Base-by-base conservation (phyloP, 805 yeast species). In the Zygotorulaspora florentina region DNA sequence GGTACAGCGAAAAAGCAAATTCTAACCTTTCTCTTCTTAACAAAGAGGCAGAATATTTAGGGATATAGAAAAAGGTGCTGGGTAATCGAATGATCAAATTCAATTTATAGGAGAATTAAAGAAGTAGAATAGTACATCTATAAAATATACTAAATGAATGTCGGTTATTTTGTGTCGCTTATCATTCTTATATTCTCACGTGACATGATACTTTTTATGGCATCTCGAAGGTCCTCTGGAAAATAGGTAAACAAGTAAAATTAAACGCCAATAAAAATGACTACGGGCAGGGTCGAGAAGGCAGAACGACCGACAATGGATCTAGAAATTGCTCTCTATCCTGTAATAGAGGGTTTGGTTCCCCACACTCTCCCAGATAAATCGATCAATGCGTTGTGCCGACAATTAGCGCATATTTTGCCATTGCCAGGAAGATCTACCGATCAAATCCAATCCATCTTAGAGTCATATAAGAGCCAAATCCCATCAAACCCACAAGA, bases 1-100 rank as follows among this genome's bases (percentile, higher is more conserved):
- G 90, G 0, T 83, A 82, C 56, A 42, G 52, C 20, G 69, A 70
- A 28, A 57, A 61, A 9, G 61, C 58, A 3, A 56, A 66, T 18
- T 75, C 73, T 39, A 43, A 46, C 28, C 38, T 40, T 8, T 40
- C 46, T 10, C 73, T 71, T 46, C 78, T 77, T 54, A 63, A 68
- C 13, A 54, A 63, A 28, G 75, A 69, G 48, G 58, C 70, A 13
- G 75, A 71, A 39, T 66, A 59, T 38, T 64, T 43, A 52, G 65
- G 56, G 47, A 56, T 33, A 64, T 66, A 23, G 40, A n/a, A n/a
- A n/a, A n/a, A n/a, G n/a, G n/a, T n/a, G n/a, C n/a, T n/a, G n/a
- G n/a, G n/a, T n/a, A n/a, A n/a, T n/a, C n/a, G n/a, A n/a, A n/a
- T n/a, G n/a, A n/a, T n/a, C n/a, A n/a, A n/a, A n/a, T n/a, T n/a